phyloP scores from a whole-genome alignment of 331 rosid species.

The Malus hybrid region DNA sequence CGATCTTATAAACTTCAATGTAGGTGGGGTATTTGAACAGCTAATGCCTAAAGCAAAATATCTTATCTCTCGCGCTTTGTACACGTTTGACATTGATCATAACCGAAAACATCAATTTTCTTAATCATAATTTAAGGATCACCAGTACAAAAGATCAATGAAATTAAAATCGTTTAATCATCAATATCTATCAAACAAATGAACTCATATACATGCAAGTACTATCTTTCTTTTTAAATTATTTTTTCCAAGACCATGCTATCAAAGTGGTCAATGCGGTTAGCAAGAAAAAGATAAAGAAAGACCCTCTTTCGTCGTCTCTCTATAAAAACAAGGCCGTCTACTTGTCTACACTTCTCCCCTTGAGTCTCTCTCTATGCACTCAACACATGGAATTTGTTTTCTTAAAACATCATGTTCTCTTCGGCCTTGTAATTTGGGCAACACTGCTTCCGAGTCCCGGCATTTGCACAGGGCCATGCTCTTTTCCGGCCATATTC shows the following conservation, averaged over 20 bases:
- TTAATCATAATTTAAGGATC: too few relatives aligned
- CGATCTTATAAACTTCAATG: neutral
- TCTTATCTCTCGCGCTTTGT: constrained; percentile 20
- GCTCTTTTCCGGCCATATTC: constrained; percentile 39
- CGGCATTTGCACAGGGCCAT: neutral
- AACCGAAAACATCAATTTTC: too few relatives aligned
- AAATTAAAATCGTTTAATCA: too few relatives aligned
- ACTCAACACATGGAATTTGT: constrained; percentile 8
- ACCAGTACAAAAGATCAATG: too few relatives aligned
- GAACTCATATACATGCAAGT: too few relatives aligned
- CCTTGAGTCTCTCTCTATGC: too few relatives aligned
- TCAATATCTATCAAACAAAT: too few relatives aligned
- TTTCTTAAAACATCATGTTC: neutral
- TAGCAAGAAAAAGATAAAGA: neutral
- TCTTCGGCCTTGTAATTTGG: constrained; percentile 9
- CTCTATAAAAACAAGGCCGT: neutral
- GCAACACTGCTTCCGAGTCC: constrained; percentile 7
- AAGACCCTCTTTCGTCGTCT: neutral
- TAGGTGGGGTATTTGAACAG: constrained; percentile 22
- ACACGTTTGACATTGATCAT: constrained; percentile 32
- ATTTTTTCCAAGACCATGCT: too few relatives aligned
- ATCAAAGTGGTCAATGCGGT: too few relatives aligned
- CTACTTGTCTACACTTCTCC: too few relatives aligned
- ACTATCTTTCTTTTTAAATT: neutral
- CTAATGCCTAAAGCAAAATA: constrained; percentile 22